Evolutionary conservation across 2,329 filamentous ascomycete genomes (phyloP).

Genomic region (Dactylellina sp.): DNA sequence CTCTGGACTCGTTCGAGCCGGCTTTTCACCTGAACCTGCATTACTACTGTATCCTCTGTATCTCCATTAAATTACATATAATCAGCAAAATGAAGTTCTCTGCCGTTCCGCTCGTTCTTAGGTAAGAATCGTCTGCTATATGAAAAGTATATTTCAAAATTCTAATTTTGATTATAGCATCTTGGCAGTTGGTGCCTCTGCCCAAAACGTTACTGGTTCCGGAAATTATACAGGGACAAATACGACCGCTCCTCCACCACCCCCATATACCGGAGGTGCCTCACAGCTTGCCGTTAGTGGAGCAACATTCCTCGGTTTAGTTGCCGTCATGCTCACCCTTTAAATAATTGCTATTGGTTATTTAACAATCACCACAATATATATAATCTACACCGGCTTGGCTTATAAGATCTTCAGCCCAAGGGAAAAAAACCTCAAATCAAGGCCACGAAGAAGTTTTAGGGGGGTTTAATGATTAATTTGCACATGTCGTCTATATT

Average conservation of each 20-base stretch:
- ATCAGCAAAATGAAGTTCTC: conserved; percentile 16
- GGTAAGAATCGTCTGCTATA: background rate
- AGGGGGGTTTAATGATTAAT: too few relatives aligned
- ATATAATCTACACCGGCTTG: too few relatives aligned
- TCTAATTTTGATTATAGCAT: background rate
- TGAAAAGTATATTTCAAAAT: background rate
- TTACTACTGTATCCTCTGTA: background rate
- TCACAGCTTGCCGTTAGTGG: conserved; percentile 4
- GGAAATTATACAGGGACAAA: background rate
- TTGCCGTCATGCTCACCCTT: conserved; percentile 15
- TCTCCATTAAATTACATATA: background rate
- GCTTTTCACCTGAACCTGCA: too few relatives aligned
- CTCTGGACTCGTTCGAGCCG: background rate
- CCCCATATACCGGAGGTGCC: conserved; percentile 11
- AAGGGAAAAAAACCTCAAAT: too few relatives aligned
- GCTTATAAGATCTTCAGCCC: too few relatives aligned
- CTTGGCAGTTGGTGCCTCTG: conserved; percentile 7
- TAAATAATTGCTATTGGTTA: background rate
- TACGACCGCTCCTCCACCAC: conserved; percentile 7
- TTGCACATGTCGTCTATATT: too few relatives aligned
- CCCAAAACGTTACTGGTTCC: background rate
- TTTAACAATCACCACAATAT: background rate
- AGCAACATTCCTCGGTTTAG: conserved; percentile 8
- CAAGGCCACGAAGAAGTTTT: too few relatives aligned
- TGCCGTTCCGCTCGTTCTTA: conserved; percentile 1